Evolutionary conservation across 2,329 filamentous ascomycete species (phyloP).

Genomic region (Cordyceps pruinosa): DNA sequence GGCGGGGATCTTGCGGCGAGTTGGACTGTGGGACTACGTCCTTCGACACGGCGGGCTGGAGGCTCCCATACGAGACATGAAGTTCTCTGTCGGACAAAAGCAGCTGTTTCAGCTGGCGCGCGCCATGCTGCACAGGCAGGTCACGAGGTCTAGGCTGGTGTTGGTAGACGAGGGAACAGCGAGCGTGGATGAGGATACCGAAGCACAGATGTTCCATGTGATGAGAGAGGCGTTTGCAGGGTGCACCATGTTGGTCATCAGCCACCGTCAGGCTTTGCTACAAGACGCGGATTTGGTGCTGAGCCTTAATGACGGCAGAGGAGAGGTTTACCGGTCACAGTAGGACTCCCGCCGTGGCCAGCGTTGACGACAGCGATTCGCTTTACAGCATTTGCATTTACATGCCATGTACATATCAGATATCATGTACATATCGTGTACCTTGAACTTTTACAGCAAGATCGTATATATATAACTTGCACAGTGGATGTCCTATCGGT

Average conservation of each 20-base stretch:
- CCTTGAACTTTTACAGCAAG: too few relatives aligned
- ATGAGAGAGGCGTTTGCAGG: neutral
- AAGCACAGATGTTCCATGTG: neutral
- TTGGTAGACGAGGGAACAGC: neutral
- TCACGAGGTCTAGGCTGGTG: neutral
- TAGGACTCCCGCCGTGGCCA: too few relatives aligned
- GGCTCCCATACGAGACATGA: neutral
- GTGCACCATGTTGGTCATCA: neutral
- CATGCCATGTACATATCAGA: too few relatives aligned
- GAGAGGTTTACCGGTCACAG: neutral
- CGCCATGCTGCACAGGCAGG: neutral
- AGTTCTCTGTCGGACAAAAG: neutral
- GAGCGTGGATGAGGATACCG: neutral
- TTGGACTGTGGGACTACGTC: slow-evolving; percentile 1
- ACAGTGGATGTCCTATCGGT: too few relatives aligned
- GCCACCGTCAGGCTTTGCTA: neutral
- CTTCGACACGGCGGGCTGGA: neutral
- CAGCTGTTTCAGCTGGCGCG: slow-evolving; percentile 5
- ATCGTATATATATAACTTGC: too few relatives aligned
- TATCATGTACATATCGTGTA: too few relatives aligned
- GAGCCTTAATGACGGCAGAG: neutral
- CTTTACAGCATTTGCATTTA: too few relatives aligned
- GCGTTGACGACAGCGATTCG: too few relatives aligned
- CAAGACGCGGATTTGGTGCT: neutral
- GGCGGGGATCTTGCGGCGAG: neutral